phyloP scores from a whole-genome alignment of 192 early-diverging fungal genomes.

The Geranomyces variabilis region DNA sequence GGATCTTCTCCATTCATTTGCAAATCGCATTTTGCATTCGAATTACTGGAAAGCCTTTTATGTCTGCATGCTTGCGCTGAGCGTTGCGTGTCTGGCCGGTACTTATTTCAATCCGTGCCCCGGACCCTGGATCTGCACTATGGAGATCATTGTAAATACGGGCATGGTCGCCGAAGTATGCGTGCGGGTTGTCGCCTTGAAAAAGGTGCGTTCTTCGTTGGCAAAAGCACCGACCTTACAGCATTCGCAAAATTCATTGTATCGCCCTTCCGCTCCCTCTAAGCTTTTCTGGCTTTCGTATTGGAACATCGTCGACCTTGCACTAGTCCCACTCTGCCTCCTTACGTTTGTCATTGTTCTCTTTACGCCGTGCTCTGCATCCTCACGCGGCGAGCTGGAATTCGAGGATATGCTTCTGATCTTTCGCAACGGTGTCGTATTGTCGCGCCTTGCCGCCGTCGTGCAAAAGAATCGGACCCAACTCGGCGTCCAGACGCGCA shows the following conservation, averaged over 20 bases:
- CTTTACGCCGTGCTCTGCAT: neutral
- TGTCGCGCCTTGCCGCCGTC: slow-evolving; percentile 14
- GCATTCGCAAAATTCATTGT: no score
- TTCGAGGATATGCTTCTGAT: slow-evolving; percentile 27
- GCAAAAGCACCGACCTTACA: no score
- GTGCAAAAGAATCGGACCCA: slow-evolving; percentile 11
- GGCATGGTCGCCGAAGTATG: slow-evolving; percentile 26
- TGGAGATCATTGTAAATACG: slow-evolving; percentile 23
- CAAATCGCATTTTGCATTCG: slow-evolving; percentile 28
- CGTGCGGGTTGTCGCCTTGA: slow-evolving; percentile 26
- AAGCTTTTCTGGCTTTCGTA: slow-evolving; percentile 30
- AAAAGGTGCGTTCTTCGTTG: slow-evolving; percentile 23
- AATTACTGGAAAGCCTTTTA: slow-evolving; percentile 24
- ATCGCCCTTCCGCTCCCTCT: no score
- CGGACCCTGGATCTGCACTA: slow-evolving; percentile 14
- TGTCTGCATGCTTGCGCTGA: slow-evolving; percentile 6
- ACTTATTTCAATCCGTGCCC: slow-evolving; percentile 6
- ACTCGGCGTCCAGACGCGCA: neutral
- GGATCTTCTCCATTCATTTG: slow-evolving; percentile 6
- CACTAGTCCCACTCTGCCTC: slow-evolving; percentile 17
- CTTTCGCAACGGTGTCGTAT: slow-evolving; percentile 22
- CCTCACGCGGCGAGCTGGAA: slow-evolving; percentile 10
- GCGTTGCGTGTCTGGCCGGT: neutral
- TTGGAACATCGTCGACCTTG: slow-evolving; percentile 27
- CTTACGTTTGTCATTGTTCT: slow-evolving; percentile 15